A percentile compares a stretch with the other conserved stretches of the same genome.
Evolutionary conservation across 1,139 yeast species (phyloP).

Genomic region (Eremothecium sinecaudum): DNA sequence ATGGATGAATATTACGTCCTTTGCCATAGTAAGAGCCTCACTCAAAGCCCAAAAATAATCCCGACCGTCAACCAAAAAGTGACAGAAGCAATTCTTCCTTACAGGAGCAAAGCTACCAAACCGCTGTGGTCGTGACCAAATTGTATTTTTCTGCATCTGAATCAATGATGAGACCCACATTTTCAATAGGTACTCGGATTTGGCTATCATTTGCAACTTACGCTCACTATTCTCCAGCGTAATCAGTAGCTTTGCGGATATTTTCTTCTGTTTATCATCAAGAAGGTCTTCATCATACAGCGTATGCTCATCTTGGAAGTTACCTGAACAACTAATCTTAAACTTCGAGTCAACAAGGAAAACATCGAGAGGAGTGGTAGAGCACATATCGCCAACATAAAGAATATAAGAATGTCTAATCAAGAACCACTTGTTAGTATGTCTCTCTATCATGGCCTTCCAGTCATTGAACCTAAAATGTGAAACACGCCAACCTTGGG

Average conservation of each 20-base stretch:
- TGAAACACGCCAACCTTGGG: slow-evolving; percentile 94
- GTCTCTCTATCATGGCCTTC: slow-evolving; percentile 78
- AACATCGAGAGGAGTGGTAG: slow-evolving; percentile 85
- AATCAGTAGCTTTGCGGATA: slow-evolving; percentile 42
- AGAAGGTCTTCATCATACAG: slow-evolving; percentile 38
- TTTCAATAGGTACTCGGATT: slow-evolving; percentile 58
- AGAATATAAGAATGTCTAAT: slow-evolving; percentile 76
- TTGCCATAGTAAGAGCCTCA: slow-evolving; percentile 86
- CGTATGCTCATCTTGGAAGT: slow-evolving; percentile 26
- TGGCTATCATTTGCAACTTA: slow-evolving; percentile 62
- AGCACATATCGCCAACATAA: slow-evolving; percentile 76
- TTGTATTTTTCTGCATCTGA: slow-evolving; percentile 56
- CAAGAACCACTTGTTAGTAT: slow-evolving; percentile 86
- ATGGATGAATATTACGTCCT: slow-evolving; percentile 86
- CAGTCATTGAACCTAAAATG: slow-evolving; percentile 75
- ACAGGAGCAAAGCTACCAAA: slow-evolving; percentile 92
- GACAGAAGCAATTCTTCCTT: slow-evolving; percentile 75
- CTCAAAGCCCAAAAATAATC: slow-evolving; percentile 97
- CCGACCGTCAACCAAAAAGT: slow-evolving; percentile 95
- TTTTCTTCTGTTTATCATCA: slow-evolving; percentile 29
- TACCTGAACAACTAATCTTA: slow-evolving; percentile 45
- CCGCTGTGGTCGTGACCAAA: slow-evolving; percentile 67
- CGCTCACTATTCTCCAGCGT: slow-evolving; percentile 76
- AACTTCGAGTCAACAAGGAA: slow-evolving; percentile 72
- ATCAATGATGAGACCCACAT: slow-evolving; percentile 71